phyloP scores from a whole-genome alignment of 345 rosid genomes.

The Eucalyptus polybractea region DNA sequence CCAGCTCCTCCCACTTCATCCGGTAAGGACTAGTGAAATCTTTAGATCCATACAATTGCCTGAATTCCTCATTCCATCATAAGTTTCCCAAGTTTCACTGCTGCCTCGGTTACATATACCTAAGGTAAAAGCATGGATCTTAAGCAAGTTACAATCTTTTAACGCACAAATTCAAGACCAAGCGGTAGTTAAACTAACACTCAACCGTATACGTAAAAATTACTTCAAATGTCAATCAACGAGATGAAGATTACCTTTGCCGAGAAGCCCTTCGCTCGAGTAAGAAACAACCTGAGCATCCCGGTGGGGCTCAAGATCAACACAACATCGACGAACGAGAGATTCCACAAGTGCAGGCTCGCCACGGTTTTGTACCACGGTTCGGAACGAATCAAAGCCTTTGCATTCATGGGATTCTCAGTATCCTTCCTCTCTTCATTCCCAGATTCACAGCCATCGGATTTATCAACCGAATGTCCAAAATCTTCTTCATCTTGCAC shows the following conservation, averaged over 20 bases:
- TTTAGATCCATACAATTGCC: slow-evolving; percentile 42
- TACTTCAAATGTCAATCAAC: background rate
- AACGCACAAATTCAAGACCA: background rate
- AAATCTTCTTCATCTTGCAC: slow-evolving; percentile 2
- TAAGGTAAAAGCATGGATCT: background rate
- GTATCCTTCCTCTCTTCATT: background rate
- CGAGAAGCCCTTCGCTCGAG: slow-evolving; percentile 40
- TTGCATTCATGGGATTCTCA: slow-evolving; percentile 22
- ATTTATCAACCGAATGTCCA: background rate
- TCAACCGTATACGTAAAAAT: background rate
- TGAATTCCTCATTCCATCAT: slow-evolving; percentile 74
- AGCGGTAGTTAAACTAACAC: background rate
- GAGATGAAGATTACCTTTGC: slow-evolving; percentile 43
- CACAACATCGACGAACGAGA: slow-evolving; percentile 59
- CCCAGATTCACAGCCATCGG: no score
- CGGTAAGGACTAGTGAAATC: slow-evolving; percentile 39
- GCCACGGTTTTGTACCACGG: slow-evolving; percentile 79
- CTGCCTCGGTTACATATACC: slow-evolving; percentile 69
- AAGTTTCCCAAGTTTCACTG: slow-evolving; percentile 66
- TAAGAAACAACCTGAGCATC: slow-evolving; percentile 70
- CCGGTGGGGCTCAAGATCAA: slow-evolving; percentile 69
- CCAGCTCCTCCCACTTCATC: slow-evolving; percentile 63
- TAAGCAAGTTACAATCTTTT: background rate
- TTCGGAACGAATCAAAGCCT: slow-evolving; percentile 37
- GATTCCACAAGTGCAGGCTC: slow-evolving; percentile 67